A percentile compares a stretch with the other conserved stretches of the same genome.
phyloP scores from a whole-genome alignment of 495 filamentous ascomycete species.

The Corynascus novoguineensis region DNA sequence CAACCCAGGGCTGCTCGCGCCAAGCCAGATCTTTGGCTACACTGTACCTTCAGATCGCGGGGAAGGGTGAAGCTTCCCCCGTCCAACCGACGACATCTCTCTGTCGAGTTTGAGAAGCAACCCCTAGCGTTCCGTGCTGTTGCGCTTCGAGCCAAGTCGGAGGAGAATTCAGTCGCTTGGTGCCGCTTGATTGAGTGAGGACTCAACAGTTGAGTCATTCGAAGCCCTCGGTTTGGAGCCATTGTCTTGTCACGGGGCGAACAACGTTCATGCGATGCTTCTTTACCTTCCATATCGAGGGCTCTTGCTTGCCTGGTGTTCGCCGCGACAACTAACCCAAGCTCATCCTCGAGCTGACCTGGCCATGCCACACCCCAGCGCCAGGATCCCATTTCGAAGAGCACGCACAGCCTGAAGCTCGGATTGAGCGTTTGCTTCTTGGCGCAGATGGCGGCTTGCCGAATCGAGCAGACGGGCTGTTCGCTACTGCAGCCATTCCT shows the following conservation, averaged over 20 bases:
- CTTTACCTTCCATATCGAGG: neutral
- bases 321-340: neutral
- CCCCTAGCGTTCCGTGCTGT: neutral
- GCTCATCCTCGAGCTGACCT: neutral
- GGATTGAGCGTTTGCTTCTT: constrained; percentile 1
- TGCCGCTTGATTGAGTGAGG: too few relatives aligned
- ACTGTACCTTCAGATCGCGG: constrained; percentile 6
- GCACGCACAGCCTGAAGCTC: neutral
- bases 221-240: too few relatives aligned
- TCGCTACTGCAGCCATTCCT: constrained; percentile 21
- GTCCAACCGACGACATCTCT: constrained; percentile 2
- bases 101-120: neutral
- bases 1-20: constrained; percentile 11
- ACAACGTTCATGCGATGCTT: too few relatives aligned
- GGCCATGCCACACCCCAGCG: neutral
- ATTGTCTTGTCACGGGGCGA: too few relatives aligned
- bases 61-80: neutral
- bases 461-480: constrained; percentile 16
- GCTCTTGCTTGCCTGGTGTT: neutral
- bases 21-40: constrained; percentile 1
- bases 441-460: constrained; percentile 18
- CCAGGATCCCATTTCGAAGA: neutral
- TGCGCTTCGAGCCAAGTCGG: neutral
- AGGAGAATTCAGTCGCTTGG: neutral
- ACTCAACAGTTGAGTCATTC: too few relatives aligned